Conservation (phyloP, 2,329 filamentous ascomycete species). For the Paraphoma chrysanthemicola region DNA sequence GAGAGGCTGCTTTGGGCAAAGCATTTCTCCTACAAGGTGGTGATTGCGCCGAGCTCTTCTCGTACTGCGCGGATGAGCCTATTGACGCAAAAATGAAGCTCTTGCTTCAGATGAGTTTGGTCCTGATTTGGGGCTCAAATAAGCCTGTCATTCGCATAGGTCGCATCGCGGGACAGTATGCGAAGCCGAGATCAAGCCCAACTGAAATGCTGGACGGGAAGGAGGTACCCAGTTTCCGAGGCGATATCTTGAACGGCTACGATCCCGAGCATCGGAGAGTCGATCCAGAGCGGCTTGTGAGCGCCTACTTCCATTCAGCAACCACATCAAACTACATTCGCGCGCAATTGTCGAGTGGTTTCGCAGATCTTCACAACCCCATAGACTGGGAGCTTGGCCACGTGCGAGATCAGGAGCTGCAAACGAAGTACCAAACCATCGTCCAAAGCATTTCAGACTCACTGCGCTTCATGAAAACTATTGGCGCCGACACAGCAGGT, state of each 20-base stretch:
- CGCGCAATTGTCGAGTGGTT: slow-evolving; percentile 80
- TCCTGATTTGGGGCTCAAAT: slow-evolving; percentile 86
- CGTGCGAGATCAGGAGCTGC: slow-evolving; percentile 81
- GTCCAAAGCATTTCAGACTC: slow-evolving; percentile 89
- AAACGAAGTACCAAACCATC: slow-evolving; percentile 84
- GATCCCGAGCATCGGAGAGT: slow-evolving; percentile 75
- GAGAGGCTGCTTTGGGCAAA: slow-evolving; percentile 86
- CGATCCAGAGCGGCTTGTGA: slow-evolving; percentile 83
- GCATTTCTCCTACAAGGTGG: slow-evolving; percentile 95
- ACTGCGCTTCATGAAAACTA: slow-evolving; percentile 90
- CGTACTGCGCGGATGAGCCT: slow-evolving; percentile 87
- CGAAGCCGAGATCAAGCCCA: slow-evolving; percentile 90
- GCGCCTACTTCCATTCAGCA: slow-evolving; percentile 94
- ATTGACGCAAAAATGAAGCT: slow-evolving; percentile 98
- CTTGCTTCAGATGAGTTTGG: slow-evolving; percentile 93
- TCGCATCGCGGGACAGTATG: slow-evolving; percentile 96
- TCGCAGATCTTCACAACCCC: slow-evolving; percentile 91
- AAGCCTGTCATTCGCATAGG: slow-evolving; percentile 91
- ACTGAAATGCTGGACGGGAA: slow-evolving; percentile 82
- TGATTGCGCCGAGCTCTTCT: slow-evolving; percentile 96
- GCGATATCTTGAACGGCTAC: slow-evolving; percentile 95
- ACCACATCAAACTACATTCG: slow-evolving; percentile 94
- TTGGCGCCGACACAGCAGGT: slow-evolving; percentile 85
- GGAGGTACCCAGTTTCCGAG: slow-evolving; percentile 87
- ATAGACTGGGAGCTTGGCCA: slow-evolving; percentile 95